These are phyloP conservation scores for Fusarium fujikuroi DNA, from an alignment of 2,329 filamentous ascomycete genomes.

Conservation along the genomic window DNA sequence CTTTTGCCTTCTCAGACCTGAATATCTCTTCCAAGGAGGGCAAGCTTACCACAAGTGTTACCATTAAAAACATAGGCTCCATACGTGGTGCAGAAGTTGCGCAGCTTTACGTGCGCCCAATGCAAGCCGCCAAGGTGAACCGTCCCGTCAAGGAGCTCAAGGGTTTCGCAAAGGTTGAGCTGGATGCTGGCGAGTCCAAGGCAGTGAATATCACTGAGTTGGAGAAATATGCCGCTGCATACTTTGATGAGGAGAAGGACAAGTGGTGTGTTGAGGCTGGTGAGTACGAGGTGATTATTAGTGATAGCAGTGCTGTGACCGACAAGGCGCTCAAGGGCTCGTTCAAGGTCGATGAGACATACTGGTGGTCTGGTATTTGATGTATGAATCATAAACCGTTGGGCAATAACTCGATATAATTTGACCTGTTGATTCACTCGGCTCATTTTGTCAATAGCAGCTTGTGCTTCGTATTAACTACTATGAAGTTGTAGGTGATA, in stretches of 20 bases:
- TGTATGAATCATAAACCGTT: too few species aligned
- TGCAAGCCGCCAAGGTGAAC: constrained; percentile 64
- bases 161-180: constrained; percentile 71
- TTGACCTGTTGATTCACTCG: too few species aligned
- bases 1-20: constrained; percentile 67
- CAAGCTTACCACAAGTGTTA: constrained; percentile 60
- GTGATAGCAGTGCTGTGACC: constrained; percentile 64
- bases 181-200: constrained; percentile 69
- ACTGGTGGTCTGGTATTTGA: constrained; percentile 72
- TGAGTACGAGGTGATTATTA: constrained; percentile 70
- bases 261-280: constrained; percentile 75
- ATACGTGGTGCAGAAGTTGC: constrained; percentile 64
- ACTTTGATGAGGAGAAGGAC: constrained; percentile 75
- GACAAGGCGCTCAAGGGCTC: constrained; percentile 60
- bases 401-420: too few species aligned
- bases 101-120: constrained; percentile 66
- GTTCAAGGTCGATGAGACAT: constrained; percentile 69
- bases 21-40: constrained; percentile 58
- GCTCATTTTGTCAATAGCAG: not conserved
- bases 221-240: constrained; percentile 74
- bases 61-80: constrained; percentile 70
- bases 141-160: constrained; percentile 71
- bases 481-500: too few species aligned
- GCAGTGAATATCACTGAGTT: constrained; percentile 65
- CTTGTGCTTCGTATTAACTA: not conserved